Evolutionary conservation across 2,329 filamentous ascomycete species (phyloP).

Genomic region (Aspergillus sp.): DNA sequence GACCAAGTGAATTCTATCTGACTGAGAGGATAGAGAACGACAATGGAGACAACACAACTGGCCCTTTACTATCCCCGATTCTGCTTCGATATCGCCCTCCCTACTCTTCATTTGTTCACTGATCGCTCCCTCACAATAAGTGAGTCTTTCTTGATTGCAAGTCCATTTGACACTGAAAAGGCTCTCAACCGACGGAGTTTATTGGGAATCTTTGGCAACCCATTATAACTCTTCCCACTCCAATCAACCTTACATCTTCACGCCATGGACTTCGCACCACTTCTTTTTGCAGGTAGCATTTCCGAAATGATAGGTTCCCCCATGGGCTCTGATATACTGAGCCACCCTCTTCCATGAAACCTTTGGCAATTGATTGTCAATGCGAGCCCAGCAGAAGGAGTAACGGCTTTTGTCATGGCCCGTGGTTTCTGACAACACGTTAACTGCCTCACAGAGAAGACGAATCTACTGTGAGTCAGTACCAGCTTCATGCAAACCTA

Average conservation of each 20-base stretch:
- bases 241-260: constrained; percentile 18
- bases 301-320: constrained; percentile 62
- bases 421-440: constrained; percentile 23
- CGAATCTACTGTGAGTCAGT: constrained; percentile 33
- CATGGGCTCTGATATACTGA: constrained; percentile 54
- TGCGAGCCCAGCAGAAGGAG: constrained; percentile 8
- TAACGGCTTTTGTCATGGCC: constrained; percentile 4
- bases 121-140: neutral
- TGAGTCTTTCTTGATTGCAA: neutral
- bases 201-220: too few relatives aligned
- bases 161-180: neutral
- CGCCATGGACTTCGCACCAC: constrained; percentile 52
- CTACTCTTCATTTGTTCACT: neutral
- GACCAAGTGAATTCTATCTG: too few relatives aligned
- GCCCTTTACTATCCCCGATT: neutral
- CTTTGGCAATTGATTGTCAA: constrained; percentile 38
- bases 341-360: constrained; percentile 63
- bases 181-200: neutral
- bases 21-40: too few relatives aligned
- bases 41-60: neutral
- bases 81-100: neutral
- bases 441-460: constrained; percentile 45
- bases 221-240: neutral
- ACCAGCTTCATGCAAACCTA: neutral
- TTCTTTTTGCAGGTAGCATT: constrained; percentile 65